phyloP scores from a whole-genome alignment of 768 basidiomycete species.

The Lactarius quietus region DNA sequence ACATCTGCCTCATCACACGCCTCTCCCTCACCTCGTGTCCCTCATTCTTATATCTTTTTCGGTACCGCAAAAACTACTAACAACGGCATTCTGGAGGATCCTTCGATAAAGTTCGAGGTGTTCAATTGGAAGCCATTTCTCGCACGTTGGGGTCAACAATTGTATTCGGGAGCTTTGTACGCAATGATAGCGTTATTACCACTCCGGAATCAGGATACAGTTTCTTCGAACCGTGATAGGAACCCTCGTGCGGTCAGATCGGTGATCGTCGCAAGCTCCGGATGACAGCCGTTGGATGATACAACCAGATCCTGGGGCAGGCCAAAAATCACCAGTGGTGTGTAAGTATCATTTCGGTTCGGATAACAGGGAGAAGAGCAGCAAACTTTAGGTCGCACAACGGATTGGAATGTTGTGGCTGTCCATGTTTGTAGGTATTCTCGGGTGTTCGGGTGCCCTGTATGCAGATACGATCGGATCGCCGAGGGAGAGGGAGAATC shows the following conservation, averaged over 20 bases:
- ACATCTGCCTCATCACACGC: background rate
- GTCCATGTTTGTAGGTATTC: no score
- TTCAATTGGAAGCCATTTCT: no score
- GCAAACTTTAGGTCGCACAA: conserved; percentile 40
- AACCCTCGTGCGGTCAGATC: conserved; percentile 30
- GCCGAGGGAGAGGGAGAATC: conserved; percentile 38
- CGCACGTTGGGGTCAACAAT: no score
- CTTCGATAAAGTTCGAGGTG: background rate
- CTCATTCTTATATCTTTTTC: background rate
- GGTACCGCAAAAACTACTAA: background rate
- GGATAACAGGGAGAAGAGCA: conserved; percentile 41
- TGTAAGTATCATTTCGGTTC: conserved; percentile 34
- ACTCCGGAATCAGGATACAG: no score
- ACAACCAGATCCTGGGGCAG: no score
- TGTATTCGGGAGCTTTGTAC: no score
- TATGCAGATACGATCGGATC: conserved; percentile 38
- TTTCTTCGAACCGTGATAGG: no score
- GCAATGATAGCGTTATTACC: no score
- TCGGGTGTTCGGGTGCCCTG: no score
- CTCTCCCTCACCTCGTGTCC: background rate
- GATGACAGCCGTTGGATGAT: conserved; percentile 56
- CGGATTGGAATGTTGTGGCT: conserved; percentile 39
- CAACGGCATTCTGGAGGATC: background rate
- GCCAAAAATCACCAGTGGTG: no score
- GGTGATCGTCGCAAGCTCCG: conserved; percentile 35